These are phyloP conservation scores for Claviceps monticola DNA, from an alignment of 2,329 filamentous ascomycete genomes.

Conservation along the genomic window DNA sequence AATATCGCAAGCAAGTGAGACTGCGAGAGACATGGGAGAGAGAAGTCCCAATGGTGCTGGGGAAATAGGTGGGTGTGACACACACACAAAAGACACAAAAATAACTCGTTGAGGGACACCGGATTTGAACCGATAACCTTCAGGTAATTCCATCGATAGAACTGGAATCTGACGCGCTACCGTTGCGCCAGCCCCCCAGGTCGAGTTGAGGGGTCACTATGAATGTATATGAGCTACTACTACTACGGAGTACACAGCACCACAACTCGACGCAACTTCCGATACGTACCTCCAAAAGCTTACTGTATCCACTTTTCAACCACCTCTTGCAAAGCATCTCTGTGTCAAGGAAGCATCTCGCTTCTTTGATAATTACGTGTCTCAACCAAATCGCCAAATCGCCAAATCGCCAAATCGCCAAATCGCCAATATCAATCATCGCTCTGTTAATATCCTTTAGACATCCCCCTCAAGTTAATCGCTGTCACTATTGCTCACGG, in stretches of 20 bases:
- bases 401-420: no score
- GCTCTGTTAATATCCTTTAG: background rate
- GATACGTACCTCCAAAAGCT: no score
- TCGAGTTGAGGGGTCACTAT: no score
- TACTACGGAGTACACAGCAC: no score
- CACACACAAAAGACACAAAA: no score
- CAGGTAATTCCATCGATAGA: background rate
- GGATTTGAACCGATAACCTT: constrained; percentile 8
- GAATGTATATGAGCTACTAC: no score
- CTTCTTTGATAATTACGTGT: background rate
- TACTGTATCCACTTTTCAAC: background rate
- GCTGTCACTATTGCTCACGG: background rate
- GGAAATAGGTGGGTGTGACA: no score
- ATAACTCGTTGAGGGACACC: constrained; percentile 9
- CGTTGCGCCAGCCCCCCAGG: constrained; percentile 7
- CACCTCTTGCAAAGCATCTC: background rate
- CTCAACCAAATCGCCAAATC: no score
- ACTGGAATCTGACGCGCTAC: constrained; percentile 9
- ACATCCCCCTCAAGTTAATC: background rate
- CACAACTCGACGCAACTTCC: no score
- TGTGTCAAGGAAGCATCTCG: background rate
- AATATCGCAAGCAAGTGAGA: no score
- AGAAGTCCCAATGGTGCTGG: no score
- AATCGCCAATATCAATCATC: background rate
- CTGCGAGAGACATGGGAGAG: background rate